Base-by-base conservation (phyloP, 1,284 basidiomycete species). In the Boletus albobrunnescens region DNA sequence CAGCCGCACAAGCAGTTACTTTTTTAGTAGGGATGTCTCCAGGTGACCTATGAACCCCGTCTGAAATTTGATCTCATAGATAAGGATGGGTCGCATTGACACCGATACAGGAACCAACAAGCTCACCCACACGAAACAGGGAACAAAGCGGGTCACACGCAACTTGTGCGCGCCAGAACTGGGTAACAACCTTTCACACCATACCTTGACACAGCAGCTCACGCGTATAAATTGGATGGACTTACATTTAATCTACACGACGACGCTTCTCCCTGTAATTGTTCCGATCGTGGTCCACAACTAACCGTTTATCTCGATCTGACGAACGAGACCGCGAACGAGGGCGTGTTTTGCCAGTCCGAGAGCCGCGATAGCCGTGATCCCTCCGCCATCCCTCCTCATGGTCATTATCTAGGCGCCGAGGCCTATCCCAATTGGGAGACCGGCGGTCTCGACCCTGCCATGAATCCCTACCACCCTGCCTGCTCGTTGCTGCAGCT, bases 401-500 rank as follows among this genome's bases (percentile, higher is more conserved):
- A 28, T 56, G 55, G 22, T 56, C 55, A 26, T 56, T 59, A 51
- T 64, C 59, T 47, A 57, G 50, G 38, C 58, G 58, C 47, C 54
- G 55, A 36, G 59, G 36, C 55, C 56, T 52, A 54, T 55, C 50
- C 56, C 51, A 44, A 59, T 51, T 49, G 54, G 61, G 50, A 52
- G 61, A 57, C 41, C 57, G 58, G 48, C 53, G 56, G 50, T 64
- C 60, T 27, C 49, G 46, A 32, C 72, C 74, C 44, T 69, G 71
- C 77, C 77, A 76, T 19, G 72, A 69, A 16, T 63, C 59, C 11
- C 61, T 56, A 13, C 68, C 65, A 5, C 71, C 71, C 69, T 71
- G 73, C 53, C 70, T 68, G 47, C 71, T 67, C 46, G 70, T 57
- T 36, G 69, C 66, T 28, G 67, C 60, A 9, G 70, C 70, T 56